These are phyloP conservation scores for Brasilioporus rufonigricans DNA, from an alignment of 768 basidiomycete genomes.

Conservation along the genomic window DNA sequence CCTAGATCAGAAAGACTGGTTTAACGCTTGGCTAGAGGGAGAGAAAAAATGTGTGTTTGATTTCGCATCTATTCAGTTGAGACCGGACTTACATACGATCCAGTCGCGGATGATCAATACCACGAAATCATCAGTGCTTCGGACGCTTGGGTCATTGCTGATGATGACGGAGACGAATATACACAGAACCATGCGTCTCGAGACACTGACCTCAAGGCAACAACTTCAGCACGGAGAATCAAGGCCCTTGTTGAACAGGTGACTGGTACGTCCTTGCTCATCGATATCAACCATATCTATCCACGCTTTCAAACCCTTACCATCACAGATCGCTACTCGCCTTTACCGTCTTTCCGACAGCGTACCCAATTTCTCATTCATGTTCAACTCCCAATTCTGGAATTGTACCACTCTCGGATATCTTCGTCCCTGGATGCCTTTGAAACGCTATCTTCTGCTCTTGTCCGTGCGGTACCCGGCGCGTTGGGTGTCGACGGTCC, in stretches of 20 bases:
- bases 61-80: neutral
- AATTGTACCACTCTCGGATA: conserved; percentile 75
- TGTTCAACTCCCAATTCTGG: conserved; percentile 83
- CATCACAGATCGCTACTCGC: conserved; percentile 79
- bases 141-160: conserved; percentile 84
- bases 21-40: conserved; percentile 83
- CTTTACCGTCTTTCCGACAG: conserved; percentile 74
- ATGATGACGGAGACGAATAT: conserved; percentile 55
- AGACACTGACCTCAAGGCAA: conserved; percentile 56
- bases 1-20: conserved; percentile 84
- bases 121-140: conserved; percentile 73
- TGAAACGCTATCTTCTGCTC: conserved; percentile 83
- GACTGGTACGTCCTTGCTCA: conserved; percentile 54
- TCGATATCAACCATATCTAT: neutral
- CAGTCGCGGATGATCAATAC: conserved; percentile 89
- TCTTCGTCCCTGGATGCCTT: conserved; percentile 88
- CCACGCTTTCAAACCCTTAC: neutral
- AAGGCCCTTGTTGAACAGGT: conserved; percentile 89
- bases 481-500: conserved; percentile 59
- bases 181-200: conserved; percentile 20
- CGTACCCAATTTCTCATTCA: conserved; percentile 80
- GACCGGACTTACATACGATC: neutral
- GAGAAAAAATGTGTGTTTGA: conserved; percentile 78
- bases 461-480: conserved; percentile 91
- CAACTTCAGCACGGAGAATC: conserved; percentile 79